Evolutionary conservation across 352 stramenopile genomes (phyloP).

Genomic region (Pythium scleroteichum): DNA sequence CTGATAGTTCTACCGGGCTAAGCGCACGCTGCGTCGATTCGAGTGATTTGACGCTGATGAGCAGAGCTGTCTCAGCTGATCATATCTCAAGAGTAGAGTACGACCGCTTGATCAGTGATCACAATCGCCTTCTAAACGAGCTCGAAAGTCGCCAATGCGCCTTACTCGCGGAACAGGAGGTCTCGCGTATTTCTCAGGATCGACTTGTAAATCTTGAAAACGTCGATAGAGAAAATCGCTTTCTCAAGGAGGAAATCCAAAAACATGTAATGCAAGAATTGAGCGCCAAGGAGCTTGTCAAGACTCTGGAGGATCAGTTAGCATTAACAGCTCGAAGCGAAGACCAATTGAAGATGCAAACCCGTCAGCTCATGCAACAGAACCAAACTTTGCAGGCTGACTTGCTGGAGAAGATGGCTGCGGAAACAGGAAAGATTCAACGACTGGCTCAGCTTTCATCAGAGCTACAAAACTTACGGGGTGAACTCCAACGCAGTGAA

Average conservation of each 20-base stretch:
- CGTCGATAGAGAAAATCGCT: slow-evolving; percentile 53
- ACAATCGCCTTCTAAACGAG: slow-evolving; percentile 30
- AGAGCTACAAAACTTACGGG: slow-evolving; percentile 57
- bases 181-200: slow-evolving; percentile 40
- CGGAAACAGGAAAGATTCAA: slow-evolving; percentile 65
- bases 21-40: neutral
- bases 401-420: slow-evolving; percentile 65
- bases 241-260: slow-evolving; percentile 63
- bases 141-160: slow-evolving; percentile 21
- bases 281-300: slow-evolving; percentile 49
- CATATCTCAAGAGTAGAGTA: slow-evolving; percentile 32
- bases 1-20: too few relatives aligned
- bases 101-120: slow-evolving; percentile 44
- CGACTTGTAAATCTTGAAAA: slow-evolving; percentile 42
- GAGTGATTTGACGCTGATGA: neutral
- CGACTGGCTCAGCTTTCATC: slow-evolving; percentile 62
- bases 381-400: slow-evolving; percentile 69
- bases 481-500: slow-evolving; percentile 53
- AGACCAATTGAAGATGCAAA: slow-evolving; percentile 71
- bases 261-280: slow-evolving; percentile 61
- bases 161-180: slow-evolving; percentile 38
- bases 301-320: slow-evolving; percentile 57
- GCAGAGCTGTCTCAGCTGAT: neutral
- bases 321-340: slow-evolving; percentile 56
- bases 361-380: slow-evolving; percentile 66